Percentiles rank a stretch among this genome's conserved stretches.
These are phyloP conservation scores for Amanita phalloides DNA, from an alignment of 768 basidiomycete species.

Conservation along the genomic window DNA sequence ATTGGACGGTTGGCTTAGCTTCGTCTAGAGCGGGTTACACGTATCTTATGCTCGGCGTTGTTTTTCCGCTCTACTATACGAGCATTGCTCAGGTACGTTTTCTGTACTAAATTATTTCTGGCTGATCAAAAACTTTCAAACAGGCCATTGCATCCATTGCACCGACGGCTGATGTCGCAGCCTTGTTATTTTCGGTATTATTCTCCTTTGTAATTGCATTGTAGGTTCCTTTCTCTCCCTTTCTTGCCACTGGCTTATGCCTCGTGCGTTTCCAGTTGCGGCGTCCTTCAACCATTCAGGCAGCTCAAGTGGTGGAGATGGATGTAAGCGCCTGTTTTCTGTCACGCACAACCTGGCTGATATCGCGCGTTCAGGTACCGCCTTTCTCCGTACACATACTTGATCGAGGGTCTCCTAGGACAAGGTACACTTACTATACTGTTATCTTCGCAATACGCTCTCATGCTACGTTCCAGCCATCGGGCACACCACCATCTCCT, in stretches of 20 bases:
- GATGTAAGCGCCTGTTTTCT: conserved; percentile 30
- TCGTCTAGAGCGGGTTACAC: conserved; percentile 46
- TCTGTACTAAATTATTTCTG: conserved; percentile 8
- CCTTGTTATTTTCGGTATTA: conserved; percentile 37
- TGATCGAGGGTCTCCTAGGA: conserved; percentile 34
- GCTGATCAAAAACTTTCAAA: conserved; percentile 5
- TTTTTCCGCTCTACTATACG: conserved; percentile 52
- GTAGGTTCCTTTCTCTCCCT: conserved; percentile 16
- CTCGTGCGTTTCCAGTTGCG: conserved; percentile 25
- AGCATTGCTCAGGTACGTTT: conserved; percentile 37
- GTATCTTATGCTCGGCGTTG: conserved; percentile 39
- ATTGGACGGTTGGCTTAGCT: conserved; percentile 56
- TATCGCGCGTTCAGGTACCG: conserved; percentile 16
- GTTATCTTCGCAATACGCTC: not conserved
- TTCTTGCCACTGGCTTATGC: not conserved
- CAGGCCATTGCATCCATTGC: conserved; percentile 48
- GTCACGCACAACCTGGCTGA: not conserved
- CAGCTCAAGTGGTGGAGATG: conserved; percentile 57
- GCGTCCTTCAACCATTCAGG: conserved; percentile 50
- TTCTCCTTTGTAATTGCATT: conserved; percentile 52
- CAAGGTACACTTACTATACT: conserved; percentile 12
- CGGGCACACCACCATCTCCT: conserved; percentile 30
- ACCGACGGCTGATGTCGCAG: conserved; percentile 44
- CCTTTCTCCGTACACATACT: conserved; percentile 43
- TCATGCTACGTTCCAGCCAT: conserved; percentile 18